Evolutionary conservation across 305 asterid genomes (phyloP).

Genomic region (Fraxinus baroniana): DNA sequence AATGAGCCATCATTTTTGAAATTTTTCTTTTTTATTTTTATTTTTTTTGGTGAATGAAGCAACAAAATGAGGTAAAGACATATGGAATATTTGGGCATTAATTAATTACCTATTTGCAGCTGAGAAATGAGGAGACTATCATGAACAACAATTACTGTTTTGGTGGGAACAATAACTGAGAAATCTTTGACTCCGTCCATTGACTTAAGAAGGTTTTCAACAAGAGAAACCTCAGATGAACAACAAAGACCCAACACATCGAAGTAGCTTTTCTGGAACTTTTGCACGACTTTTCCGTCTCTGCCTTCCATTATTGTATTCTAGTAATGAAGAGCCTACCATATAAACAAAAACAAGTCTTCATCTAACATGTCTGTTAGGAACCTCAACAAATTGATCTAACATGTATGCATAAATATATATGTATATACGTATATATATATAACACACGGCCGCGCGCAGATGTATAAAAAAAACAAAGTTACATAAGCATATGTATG

Average conservation of each 20-base stretch:
- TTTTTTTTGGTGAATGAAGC: too few relatives aligned
- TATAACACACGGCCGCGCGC: too few relatives aligned
- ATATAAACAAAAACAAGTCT: neutral
- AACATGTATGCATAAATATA: neutral
- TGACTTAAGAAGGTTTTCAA: slow-evolving; percentile 34
- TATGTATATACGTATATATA: too few relatives aligned
- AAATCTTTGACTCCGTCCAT: slow-evolving; percentile 33
- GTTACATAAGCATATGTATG: too few relatives aligned
- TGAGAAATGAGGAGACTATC: slow-evolving; percentile 24
- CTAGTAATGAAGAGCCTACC: too few relatives aligned
- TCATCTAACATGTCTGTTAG: neutral
- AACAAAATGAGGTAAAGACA: neutral
- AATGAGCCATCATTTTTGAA: neutral
- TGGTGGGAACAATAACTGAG: slow-evolving; percentile 31
- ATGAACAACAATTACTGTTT: slow-evolving; percentile 36
- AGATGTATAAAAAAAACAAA: too few relatives aligned
- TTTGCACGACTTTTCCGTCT: slow-evolving; percentile 19
- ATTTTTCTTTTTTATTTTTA: neutral
- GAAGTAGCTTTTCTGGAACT: slow-evolving; percentile 60
- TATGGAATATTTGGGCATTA: too few relatives aligned
- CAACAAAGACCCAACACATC: slow-evolving; percentile 52
- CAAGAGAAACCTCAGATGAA: slow-evolving; percentile 31
- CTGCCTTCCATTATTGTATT: slow-evolving; percentile 16
- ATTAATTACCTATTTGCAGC: slow-evolving; percentile 27
- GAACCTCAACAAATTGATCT: neutral